Base-by-base conservation (phyloP, 306 rosid genomes). In the Quercus agrifolia region DNA sequence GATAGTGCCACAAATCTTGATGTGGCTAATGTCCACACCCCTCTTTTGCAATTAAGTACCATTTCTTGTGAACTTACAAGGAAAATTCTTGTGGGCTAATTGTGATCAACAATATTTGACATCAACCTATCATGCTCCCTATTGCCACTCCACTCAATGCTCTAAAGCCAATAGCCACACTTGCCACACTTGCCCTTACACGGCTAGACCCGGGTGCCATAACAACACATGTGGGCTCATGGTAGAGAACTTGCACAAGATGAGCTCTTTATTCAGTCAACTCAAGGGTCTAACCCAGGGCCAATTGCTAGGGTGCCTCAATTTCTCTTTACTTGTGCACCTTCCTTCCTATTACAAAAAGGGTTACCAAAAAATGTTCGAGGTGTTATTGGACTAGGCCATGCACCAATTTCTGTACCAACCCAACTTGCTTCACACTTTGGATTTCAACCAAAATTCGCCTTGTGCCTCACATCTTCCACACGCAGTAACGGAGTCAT, bases 321-420 rank as follows among this genome's bases (percentile, higher is more conserved):
- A 0, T 90, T 90, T 74, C 92, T 90, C 63, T 92, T 90, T 11
- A 87, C 87, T 3, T 92, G 94, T 25, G 91, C 90, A 2, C 88
- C 92, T 38, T 77, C 90, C 7, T 28, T 7, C 2, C 77, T 90
- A 1, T n/a, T 80, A 18, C 87, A 83, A 27, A 77, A 62, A 3
- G 89, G 90, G 6, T 54, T 90, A 1, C 97, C 95, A 2, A 25
- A 2, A 3, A 78, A 75, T 4, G 82, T 76, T 46, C 81, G 82
- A 73, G 93, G 97, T 0, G 80, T 83, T 0, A 80, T 58, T 5
- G 92, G 93, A 1, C 20, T 92, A 0, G 94, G 90, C 68, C 86
- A 87, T 35, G 35, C 82, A 1, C 82, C 87, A 18, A 83, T 87
- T 31, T 77, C 92, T 9, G 75, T 89, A 0, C 91, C 86, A 0